Evolutionary conservation across 2,329 filamentous ascomycete species (phyloP), one percentile per base, ranked within the genome.

Genomic region (Alternaria longipes): DNA sequence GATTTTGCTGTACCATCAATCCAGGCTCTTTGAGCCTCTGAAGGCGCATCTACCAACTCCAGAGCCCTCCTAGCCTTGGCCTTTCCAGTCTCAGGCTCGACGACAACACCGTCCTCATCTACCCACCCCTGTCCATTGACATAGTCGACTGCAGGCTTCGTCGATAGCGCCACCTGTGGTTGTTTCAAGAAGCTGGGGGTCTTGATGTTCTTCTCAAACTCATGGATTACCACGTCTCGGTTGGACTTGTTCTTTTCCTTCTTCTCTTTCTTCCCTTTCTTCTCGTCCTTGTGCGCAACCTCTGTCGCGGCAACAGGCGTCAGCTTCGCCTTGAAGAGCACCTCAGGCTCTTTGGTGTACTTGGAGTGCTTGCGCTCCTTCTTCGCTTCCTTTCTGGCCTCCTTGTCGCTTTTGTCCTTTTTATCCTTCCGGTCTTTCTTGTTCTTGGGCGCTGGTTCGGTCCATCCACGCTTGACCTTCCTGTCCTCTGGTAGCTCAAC

Each of bases 41-140:
- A 62, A 14, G 68, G 70, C 16, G 59, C 61, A 42, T 77, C 75
- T 6, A 76, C 75, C 22, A 78, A 64, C 59, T 78, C 74, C 44
- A 77, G 28, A 3, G 73, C 70, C 57, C 76, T 69, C 49, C 69
- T 72, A 24, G 75, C 74, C 38, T 71, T 73, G 20, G 74, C 76
- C 56, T 75, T 78, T 8, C 73, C 73, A 12, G 74, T 77, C 64
- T 82, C 81, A 20, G 78, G 79, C 77, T 96, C 91, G 3, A 97
- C 86, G 1, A 97, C 81, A 56, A 89, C 87, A 6, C 94, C 94
- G 16, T 90, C 83, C 63, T 89, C 87, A 70, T 97, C 90, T 0
- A 97, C 86, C 94, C 95, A 98, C 1, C 94, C 94, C 72, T 91
- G 90, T 22, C 91, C 93, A 55, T 97, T 90, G 41, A 95, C 86